Percentiles rank a stretch among this genome's conserved stretches.
Evolutionary conservation across 345 rosid genomes (phyloP).

Genomic region (Kandelia obovata): DNA sequence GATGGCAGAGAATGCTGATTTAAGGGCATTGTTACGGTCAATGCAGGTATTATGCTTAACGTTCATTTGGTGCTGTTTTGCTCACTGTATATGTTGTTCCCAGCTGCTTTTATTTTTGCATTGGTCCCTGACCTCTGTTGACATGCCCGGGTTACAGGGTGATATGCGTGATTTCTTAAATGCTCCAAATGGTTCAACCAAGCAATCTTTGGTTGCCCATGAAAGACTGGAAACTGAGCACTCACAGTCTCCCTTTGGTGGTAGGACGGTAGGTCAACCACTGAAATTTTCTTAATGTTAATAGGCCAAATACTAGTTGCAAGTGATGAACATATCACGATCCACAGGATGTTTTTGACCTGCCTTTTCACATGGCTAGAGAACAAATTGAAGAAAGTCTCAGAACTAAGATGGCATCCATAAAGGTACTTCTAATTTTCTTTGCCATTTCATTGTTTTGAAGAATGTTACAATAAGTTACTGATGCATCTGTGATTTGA

Average conservation of each 20-base stretch:
- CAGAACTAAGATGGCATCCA: slow-evolving; percentile 84
- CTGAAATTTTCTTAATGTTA: background rate
- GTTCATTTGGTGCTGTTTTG: background rate
- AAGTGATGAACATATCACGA: slow-evolving; percentile 1
- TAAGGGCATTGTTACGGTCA: slow-evolving; percentile 90
- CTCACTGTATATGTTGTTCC: slow-evolving; percentile 7
- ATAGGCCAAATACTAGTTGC: background rate
- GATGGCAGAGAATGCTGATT: slow-evolving; percentile 79
- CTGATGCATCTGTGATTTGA: background rate
- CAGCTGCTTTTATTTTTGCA: background rate
- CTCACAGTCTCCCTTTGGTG: slow-evolving; percentile 91
- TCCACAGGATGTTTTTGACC: slow-evolving; percentile 84
- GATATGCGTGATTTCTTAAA: slow-evolving; percentile 96
- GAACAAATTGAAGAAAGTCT: slow-evolving; percentile 97
- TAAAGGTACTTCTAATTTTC: slow-evolving; percentile 51
- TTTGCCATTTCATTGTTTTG: background rate
- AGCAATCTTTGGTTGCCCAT: slow-evolving; percentile 58
- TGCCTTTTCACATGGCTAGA: slow-evolving; percentile 92
- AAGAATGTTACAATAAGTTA: background rate
- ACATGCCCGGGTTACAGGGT: slow-evolving; percentile 40
- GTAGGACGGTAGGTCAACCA: slow-evolving; percentile 66
- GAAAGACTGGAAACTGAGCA: slow-evolving; percentile 55
- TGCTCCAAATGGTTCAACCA: slow-evolving; percentile 77
- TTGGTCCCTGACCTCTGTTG: background rate
- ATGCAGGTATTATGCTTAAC: slow-evolving; percentile 58